These are phyloP conservation scores for Suhomyces wounanorum DNA, from an alignment of 1,139 yeast genomes.

Conservation along the genomic window DNA sequence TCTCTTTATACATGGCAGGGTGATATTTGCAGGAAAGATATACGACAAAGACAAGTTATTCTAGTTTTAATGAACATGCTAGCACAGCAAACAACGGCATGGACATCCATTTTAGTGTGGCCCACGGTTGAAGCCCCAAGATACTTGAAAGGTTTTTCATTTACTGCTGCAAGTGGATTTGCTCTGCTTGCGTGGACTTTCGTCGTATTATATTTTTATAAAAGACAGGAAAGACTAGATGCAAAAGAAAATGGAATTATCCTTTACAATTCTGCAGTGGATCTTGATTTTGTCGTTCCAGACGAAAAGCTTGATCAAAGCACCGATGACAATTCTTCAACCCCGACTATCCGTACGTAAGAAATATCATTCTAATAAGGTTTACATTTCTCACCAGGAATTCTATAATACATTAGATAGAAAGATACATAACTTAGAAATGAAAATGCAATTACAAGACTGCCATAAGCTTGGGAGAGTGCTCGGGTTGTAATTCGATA, in stretches of 20 bases:
- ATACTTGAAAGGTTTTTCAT: slow-evolving; percentile 48
- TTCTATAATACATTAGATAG: not conserved
- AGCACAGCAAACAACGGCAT: slow-evolving; percentile 44
- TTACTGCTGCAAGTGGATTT: slow-evolving; percentile 54
- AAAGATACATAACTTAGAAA: slow-evolving; percentile 1
- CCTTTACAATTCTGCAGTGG: slow-evolving; percentile 11
- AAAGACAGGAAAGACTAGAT: slow-evolving; percentile 52
- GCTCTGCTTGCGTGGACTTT: slow-evolving; percentile 53
- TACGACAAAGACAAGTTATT: slow-evolving; percentile 41
- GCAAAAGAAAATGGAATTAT: slow-evolving; percentile 48
- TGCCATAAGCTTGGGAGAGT: slow-evolving; percentile 13
- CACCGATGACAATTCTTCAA: not conserved
- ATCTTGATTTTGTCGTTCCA: slow-evolving; percentile 7
- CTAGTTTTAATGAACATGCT: slow-evolving; percentile 44
- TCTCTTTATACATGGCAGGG: slow-evolving; percentile 47
- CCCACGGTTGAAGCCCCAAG: slow-evolving; percentile 52
- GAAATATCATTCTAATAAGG: not conserved
- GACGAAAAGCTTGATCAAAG: not conserved
- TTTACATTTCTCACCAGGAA: slow-evolving; percentile 1
- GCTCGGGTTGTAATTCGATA: slow-evolving; percentile 10
- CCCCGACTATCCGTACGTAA: not conserved
- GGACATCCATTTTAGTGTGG: slow-evolving; percentile 39
- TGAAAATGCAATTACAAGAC: slow-evolving; percentile 12
- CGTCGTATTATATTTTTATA: slow-evolving; percentile 55
- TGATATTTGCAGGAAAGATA: slow-evolving; percentile 45